Base-by-base conservation (phyloP, 768 basidiomycete genomes). In the Rhodosporidiobolus sp. region DNA sequence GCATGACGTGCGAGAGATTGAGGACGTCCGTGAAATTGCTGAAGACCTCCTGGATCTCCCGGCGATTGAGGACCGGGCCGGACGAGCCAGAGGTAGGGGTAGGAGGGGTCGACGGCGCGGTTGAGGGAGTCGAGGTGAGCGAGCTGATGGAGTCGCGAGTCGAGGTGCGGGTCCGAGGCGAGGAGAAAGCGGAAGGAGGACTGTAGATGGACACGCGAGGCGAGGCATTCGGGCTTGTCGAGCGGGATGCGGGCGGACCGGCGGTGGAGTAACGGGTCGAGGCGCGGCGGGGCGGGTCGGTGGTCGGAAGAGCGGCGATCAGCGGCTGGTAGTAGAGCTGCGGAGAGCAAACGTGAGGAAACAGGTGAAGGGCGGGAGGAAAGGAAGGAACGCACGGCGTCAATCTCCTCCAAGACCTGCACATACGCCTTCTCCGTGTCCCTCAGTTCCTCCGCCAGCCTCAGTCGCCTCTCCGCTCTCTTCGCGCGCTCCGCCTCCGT, bases 401-500 rank as follows among this genome's bases (percentile, higher is more conserved):
- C 72, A 26, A 79, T 71, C 45, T 72, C 66, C n/a, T 75, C 65
- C n/a, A 79, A 59, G 0, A 75, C 71, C 16, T 17, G 49, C 0
- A 78, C 72, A 49, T 77, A 79, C 3, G 65, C 59, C 48, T 64
- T 50, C 67, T 79, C 78, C 24, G 77, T 77, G 38, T 78, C 72
- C 35, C 70, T 46, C 24, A 79, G 50, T 66, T 79, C 78, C 50
- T 67, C 50, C 3, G 71, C 70, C 10, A 79, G 70, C 46, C 70
- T 52, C 65, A 63, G 63, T 49, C 73, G 62, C 61, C 61, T 65
- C 32, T 73, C 71, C 28, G 49, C 65, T 46, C 74, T 45, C 56
- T 72, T 63, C 2, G 4, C 55, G 8, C 65, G 52, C 7, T 64
- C 69, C 19, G 58, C 60, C 22, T 58, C 34, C 16, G 32, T 30